Evolutionary conservation across 129 eudicot species (phyloP), one percentile per base, ranked within the genome.

Genomic region (Flaveria sonorensis): DNA sequence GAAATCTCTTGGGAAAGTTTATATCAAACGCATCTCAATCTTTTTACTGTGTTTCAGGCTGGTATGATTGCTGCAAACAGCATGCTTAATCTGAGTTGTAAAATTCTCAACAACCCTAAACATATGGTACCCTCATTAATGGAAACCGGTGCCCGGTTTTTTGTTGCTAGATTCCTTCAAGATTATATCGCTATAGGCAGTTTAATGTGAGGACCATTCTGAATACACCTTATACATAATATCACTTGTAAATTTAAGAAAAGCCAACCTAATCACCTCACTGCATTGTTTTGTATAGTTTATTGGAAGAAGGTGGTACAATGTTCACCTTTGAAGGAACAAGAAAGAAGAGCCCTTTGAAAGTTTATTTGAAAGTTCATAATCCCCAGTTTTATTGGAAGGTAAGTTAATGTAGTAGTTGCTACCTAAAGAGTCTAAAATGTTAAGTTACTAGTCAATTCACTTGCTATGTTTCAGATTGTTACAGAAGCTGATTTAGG

Each of bases 341-440:
- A 6, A 68, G 50, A 42, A 94, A 83, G 76, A 84, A 75, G 60
- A 75, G 89, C 61, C 57, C 67, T 13, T 71, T 83, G 20, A 89
- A 83, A 86, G 96, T 86, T 40, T 74, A 82, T 42, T 7, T 94
- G 77, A 89, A 86, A 81, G 85, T 94, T 81, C 96, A 89, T 73
- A 86, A 48, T 81, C 97, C 98, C 11, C 90, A 94, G 53, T 91
- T 94, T 39, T 94, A 94, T 80, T 91, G 93, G 97, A 91, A 94
- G 98, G 98, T 87, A n/a, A 72, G 46, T 24, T 24, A 65, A 59
- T 40, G 70, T 2, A n/a, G 51, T 28, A 24, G 16, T 15, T 11
- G 1, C 15, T 72, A 43, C 36, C 11, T 32, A 36, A 36, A 36
- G 40, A 36, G 40, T 36, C 36, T 30, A 36, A 36, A 36, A 36